phyloP scores from a whole-genome alignment of 352 stramenopile species.

The Phytophthora multivora region DNA sequence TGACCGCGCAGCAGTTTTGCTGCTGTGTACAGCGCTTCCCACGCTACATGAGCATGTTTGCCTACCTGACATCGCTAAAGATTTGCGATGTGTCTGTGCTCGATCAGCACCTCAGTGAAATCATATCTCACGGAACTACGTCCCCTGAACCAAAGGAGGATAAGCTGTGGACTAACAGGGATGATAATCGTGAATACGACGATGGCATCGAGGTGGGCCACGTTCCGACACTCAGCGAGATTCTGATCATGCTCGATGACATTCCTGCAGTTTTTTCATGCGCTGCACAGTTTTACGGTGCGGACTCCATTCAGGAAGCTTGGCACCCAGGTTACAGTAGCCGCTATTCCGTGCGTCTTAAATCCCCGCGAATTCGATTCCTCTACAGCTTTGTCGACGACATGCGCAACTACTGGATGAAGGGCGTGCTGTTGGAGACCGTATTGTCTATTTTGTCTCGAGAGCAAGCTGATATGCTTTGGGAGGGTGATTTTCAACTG shows the following conservation, averaged over 20 bases:
- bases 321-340: slow-evolving; percentile 87
- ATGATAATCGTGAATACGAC: slow-evolving; percentile 15
- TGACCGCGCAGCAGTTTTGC: slow-evolving; percentile 74
- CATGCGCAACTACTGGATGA: slow-evolving; percentile 73
- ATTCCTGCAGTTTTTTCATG: slow-evolving; percentile 80
- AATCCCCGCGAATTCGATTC: slow-evolving; percentile 81
- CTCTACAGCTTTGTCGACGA: slow-evolving; percentile 86
- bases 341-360: slow-evolving; percentile 71
- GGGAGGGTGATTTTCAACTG: slow-evolving; percentile 79
- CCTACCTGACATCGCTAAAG: slow-evolving; percentile 76
- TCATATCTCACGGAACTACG: slow-evolving; percentile 54
- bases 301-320: slow-evolving; percentile 72
- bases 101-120: slow-evolving; percentile 69
- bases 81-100: slow-evolving; percentile 67
- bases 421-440: slow-evolving; percentile 69
- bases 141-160: slow-evolving; percentile 25
- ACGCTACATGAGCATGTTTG: slow-evolving; percentile 70
- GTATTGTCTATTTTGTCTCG: slow-evolving; percentile 61
- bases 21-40: slow-evolving; percentile 75
- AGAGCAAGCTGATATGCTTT: slow-evolving; percentile 66
- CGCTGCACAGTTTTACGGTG: slow-evolving; percentile 76
- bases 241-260: slow-evolving; percentile 53
- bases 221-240: slow-evolving; percentile 64
- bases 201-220: slow-evolving; percentile 39
- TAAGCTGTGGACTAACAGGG: slow-evolving; percentile 17